These are phyloP conservation scores for Sicyos baderoa DNA, from an alignment of 306 rosid species.

Conservation along the genomic window DNA sequence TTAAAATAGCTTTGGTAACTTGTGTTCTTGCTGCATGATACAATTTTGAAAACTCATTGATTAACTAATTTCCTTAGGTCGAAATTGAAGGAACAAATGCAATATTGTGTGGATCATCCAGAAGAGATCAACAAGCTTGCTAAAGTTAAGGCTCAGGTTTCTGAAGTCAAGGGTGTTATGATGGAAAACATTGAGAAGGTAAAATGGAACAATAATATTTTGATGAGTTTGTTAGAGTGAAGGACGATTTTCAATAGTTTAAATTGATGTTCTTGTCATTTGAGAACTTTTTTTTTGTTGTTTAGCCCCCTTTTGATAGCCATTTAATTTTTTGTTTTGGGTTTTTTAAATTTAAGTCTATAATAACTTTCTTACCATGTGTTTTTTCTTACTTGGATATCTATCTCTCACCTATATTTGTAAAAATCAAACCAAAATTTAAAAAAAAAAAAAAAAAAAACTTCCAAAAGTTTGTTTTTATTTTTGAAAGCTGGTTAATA, in stretches of 20 bases:
- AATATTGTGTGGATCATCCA: conserved; percentile 84
- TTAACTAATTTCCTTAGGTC: conserved; percentile 36
- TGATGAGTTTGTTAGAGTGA: background rate
- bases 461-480: too few species aligned
- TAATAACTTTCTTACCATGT: too few species aligned
- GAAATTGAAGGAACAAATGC: conserved; percentile 89
- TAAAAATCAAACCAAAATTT: too few species aligned
- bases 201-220: background rate
- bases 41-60: conserved; percentile 10
- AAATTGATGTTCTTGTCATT: background rate
- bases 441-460: too few species aligned
- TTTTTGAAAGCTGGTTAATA: too few species aligned
- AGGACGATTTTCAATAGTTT: background rate
- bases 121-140: conserved; percentile 97
- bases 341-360: too few species aligned
- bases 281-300: too few species aligned
- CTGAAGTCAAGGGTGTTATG: conserved; percentile 99
- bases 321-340: too few species aligned
- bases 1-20: background rate
- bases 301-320: too few species aligned
- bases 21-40: background rate
- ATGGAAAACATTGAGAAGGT: conserved; percentile 98
- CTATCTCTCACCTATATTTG: too few species aligned
- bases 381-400: too few species aligned
- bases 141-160: conserved; percentile 92